A percentile compares a stretch with the other conserved stretches of the same genome.
Conservation (phyloP, 768 basidiomycete genomes). For the Trametes elegans region DNA sequence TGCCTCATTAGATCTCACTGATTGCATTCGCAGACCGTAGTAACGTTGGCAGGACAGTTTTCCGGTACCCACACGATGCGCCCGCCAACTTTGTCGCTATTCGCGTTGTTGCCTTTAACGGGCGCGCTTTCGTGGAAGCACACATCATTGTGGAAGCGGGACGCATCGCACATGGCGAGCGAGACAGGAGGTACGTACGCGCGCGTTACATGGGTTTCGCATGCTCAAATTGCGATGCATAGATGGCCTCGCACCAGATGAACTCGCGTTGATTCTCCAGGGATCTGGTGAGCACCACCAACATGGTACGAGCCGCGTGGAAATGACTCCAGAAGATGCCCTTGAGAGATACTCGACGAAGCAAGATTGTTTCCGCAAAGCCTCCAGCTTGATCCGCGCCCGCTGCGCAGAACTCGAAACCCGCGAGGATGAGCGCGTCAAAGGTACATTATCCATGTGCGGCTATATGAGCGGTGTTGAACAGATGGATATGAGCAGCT, state of each 20-base stretch:
- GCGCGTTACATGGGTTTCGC: background rate
- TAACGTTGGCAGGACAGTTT: background rate
- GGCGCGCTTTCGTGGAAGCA: constrained; percentile 14
- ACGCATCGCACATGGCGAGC: background rate
- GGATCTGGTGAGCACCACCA: constrained; percentile 8
- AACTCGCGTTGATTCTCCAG: constrained; percentile 7
- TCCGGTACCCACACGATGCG: background rate
- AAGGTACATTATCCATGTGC: constrained; percentile 37
- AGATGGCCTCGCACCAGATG: constrained; percentile 4
- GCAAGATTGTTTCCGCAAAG: constrained; percentile 64
- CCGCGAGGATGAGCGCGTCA: constrained; percentile 59
- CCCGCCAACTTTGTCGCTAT: background rate
- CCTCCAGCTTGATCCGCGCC: constrained; percentile 44
- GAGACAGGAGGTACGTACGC: background rate
- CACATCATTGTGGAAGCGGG: background rate
- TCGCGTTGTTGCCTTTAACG: background rate
- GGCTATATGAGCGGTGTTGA: background rate
- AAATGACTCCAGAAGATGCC: too few relatives aligned
- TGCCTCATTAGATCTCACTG: background rate
- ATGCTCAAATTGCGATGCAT: background rate
- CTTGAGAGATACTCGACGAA: constrained; percentile 32
- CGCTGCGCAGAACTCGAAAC: constrained; percentile 58
- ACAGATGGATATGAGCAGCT: constrained; percentile 36
- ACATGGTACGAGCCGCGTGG: too few relatives aligned
- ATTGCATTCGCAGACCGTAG: background rate